Conservation (phyloP, 352 stramenopile species). For the Pythium folliculosum region DNA sequence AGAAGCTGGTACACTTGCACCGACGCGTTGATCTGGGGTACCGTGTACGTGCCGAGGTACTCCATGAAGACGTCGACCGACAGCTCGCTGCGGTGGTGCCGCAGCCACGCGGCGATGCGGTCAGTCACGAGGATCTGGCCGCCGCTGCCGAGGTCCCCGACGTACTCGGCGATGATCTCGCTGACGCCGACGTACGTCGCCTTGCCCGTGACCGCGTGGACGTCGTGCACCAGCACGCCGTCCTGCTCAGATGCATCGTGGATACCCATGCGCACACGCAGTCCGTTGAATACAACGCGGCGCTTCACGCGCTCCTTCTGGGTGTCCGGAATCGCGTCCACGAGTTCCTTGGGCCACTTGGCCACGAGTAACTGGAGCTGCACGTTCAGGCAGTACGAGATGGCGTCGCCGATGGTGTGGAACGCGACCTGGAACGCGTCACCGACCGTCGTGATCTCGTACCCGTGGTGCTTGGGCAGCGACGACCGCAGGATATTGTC, state of each 20-base stretch:
- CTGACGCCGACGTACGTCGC: constrained; percentile 26
- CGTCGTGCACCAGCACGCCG: constrained; percentile 21
- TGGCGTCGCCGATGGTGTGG: constrained; percentile 59
- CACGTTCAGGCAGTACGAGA: constrained; percentile 30
- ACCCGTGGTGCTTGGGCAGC: constrained; percentile 49
- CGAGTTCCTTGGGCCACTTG: constrained; percentile 63
- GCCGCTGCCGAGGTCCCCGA: constrained; percentile 31
- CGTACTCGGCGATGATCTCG: constrained; percentile 29
- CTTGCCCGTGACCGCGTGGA: constrained; percentile 32
- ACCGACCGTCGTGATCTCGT: constrained; percentile 74
- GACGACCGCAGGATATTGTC: constrained; percentile 34
- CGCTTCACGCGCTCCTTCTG: constrained; percentile 27
- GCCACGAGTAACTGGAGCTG: constrained; percentile 35
- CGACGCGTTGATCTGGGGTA: constrained; percentile 39
- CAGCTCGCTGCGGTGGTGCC: constrained; percentile 3
- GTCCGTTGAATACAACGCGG: constrained; percentile 28
- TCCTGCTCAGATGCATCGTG: constrained; percentile 18
- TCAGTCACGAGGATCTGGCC: constrained; percentile 34
- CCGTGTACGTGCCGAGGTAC: constrained; percentile 33
- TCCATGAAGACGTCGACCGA: constrained; percentile 28
- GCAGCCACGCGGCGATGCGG: constrained; percentile 28
- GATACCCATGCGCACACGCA: constrained; percentile 40
- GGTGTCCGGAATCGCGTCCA: constrained; percentile 48
- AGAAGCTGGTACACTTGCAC: constrained; percentile 44
- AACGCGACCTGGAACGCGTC: constrained; percentile 77